Evolutionary conservation across 768 basidiomycete genomes (phyloP).

Genomic region (Piloderma croceum): DNA sequence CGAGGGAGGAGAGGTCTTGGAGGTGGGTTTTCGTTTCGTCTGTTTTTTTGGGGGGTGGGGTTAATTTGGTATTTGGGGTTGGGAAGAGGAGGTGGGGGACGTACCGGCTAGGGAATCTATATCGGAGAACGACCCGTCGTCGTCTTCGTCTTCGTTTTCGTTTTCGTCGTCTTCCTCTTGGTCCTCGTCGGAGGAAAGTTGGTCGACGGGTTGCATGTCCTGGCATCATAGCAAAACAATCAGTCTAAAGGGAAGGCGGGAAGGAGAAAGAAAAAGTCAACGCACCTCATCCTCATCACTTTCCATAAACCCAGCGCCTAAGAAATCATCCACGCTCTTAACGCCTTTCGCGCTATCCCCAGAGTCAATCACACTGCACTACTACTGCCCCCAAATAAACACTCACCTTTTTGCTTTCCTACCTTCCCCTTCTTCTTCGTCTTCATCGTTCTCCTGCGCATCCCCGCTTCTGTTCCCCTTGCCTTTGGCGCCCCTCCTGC

Average conservation of each 20-base stretch:
- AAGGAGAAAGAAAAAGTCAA: no score
- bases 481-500: constrained; percentile 44
- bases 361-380: neutral
- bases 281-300: constrained; percentile 45
- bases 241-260: no score
- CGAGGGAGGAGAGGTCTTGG: constrained; percentile 78
- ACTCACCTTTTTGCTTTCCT: constrained; percentile 18
- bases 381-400: neutral
- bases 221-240: no score
- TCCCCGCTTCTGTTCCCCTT: constrained; percentile 26
- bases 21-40: constrained; percentile 75
- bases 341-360: constrained; percentile 1
- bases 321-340: constrained; percentile 69
- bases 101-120: constrained; percentile 73
- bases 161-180: constrained; percentile 33
- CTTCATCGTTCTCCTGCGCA: constrained; percentile 29
- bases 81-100: constrained; percentile 4
- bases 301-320: constrained; percentile 70
- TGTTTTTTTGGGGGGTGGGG: no score
- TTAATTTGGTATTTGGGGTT: no score
- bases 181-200: constrained; percentile 31
- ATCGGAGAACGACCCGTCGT: constrained; percentile 67
- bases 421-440: constrained; percentile 27
- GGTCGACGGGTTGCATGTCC: constrained; percentile 21
- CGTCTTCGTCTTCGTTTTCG: constrained; percentile 41